Evolutionary conservation across 257 asterid species (phyloP).

Genomic region (Hygrophila difformis): DNA sequence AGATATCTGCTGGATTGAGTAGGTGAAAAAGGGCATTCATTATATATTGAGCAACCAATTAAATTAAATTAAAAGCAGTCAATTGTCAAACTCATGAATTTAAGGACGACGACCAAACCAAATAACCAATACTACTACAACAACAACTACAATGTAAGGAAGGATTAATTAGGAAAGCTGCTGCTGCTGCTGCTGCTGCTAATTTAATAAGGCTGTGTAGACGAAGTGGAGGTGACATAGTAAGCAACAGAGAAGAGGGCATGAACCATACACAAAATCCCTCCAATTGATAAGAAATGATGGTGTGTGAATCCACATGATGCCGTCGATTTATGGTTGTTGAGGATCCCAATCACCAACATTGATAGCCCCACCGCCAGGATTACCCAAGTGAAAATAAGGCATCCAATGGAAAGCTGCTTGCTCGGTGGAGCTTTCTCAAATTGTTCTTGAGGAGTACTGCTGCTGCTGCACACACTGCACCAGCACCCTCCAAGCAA

Average conservation of each 20-base stretch:
- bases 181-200: too few relatives aligned
- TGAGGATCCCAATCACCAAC: constrained; percentile 43
- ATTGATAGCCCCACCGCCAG: constrained; percentile 36
- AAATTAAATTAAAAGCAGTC: too few relatives aligned
- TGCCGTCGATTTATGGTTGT: constrained; percentile 44
- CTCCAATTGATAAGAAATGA: constrained; percentile 50
- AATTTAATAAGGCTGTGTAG: too few relatives aligned
- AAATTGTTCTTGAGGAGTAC: constrained; percentile 27
- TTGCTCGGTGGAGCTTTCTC: constrained; percentile 39
- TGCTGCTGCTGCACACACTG: too few relatives aligned
- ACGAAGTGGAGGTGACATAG: constrained; percentile 34
- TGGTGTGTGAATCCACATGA: constrained; percentile 53
- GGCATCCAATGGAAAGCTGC: constrained; percentile 40
- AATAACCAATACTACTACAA: too few relatives aligned
- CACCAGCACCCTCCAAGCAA: constrained; percentile 64
- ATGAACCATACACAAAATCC: constrained; percentile 46
- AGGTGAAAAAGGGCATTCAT: too few relatives aligned
- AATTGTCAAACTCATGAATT: too few relatives aligned
- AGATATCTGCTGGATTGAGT: too few relatives aligned
- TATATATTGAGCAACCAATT: too few relatives aligned
- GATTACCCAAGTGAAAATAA: constrained; percentile 46
- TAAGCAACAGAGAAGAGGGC: constrained; percentile 43
- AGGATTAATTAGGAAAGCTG: too few relatives aligned
- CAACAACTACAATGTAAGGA: too few relatives aligned
- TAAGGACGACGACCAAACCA: too few relatives aligned